These are phyloP conservation scores for Podaxis sp. DNA, from an alignment of 768 basidiomycete genomes.

Conservation along the genomic window DNA sequence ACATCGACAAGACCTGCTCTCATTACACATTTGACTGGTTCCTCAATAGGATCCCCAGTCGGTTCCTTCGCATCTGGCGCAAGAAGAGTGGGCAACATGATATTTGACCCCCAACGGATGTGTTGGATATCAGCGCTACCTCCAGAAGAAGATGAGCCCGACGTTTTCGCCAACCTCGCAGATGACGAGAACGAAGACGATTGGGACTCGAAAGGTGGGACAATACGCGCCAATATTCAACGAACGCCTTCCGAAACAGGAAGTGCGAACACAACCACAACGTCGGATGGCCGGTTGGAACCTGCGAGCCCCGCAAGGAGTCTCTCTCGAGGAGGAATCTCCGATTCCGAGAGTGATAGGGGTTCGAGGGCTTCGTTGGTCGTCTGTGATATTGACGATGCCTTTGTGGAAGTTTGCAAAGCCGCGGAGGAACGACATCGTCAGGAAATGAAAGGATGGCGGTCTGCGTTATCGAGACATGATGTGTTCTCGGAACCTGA, in stretches of 20 bases:
- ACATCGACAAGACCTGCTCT: conserved; percentile 91
- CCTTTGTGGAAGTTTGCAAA: conserved; percentile 69
- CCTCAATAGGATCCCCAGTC: conserved; percentile 79
- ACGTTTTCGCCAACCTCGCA: conserved; percentile 91
- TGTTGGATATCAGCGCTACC: conserved; percentile 89
- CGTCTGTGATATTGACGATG: conserved; percentile 69
- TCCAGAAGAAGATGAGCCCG: conserved; percentile 90
- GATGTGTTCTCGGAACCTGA: conserved; percentile 48
- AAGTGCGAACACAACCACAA: conserved; percentile 30
- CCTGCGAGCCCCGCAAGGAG: conserved; percentile 62
- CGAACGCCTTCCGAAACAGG: conserved; percentile 32
- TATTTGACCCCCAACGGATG: conserved; percentile 93
- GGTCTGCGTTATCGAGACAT: conserved; percentile 33
- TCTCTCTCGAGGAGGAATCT: conserved; percentile 60
- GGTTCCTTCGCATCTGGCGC: conserved; percentile 75
- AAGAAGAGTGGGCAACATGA: conserved; percentile 96
- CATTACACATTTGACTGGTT: conserved; percentile 90
- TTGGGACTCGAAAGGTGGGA: conserved; percentile 76
- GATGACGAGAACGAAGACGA: conserved; percentile 85
- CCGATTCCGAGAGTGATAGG: conserved; percentile 77
- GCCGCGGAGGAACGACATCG: conserved; percentile 82
- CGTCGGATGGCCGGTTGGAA: conserved; percentile 28
- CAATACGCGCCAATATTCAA: conserved; percentile 66
- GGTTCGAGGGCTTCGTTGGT: conserved; percentile 80
- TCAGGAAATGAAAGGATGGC: conserved; percentile 85